A percentile compares a stretch with the other conserved stretches of the same genome.
phyloP scores from a whole-genome alignment of 2,329 filamentous ascomycete species.

The Nothomitra cinnamomea region DNA sequence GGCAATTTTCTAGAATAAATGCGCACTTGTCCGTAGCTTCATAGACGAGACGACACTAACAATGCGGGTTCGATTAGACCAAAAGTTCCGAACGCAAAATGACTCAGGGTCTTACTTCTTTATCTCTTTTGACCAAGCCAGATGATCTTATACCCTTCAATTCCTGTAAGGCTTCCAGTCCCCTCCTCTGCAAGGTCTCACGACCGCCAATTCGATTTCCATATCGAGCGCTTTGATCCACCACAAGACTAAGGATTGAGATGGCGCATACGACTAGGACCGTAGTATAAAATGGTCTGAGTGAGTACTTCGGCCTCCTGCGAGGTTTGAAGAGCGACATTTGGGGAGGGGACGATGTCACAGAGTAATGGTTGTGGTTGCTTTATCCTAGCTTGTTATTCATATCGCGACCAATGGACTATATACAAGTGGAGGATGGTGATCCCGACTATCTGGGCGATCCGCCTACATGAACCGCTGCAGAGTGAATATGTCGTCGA shows the following conservation, averaged over 20 bases:
- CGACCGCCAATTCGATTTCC: not conserved
- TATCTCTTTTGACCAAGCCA: conserved; percentile 5
- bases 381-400: no score
- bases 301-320: conserved; percentile 19
- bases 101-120: conserved; percentile 18
- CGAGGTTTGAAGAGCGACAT: not conserved
- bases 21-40: conserved; percentile 64
- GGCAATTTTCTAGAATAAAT: conserved; percentile 68
- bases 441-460: no score
- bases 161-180: not conserved
- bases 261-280: conserved; percentile 22
- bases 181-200: not conserved
- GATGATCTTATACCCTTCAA: not conserved
- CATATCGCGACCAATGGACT: no score
- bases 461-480: no score
- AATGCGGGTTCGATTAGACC: not conserved
- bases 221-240: not conserved
- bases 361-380: no score
- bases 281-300: conserved; percentile 29
- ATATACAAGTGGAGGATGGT: no score
- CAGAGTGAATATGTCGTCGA: no score
- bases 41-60: conserved; percentile 64
- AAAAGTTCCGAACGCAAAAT: conserved; percentile 6
- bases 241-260: conserved; percentile 14
- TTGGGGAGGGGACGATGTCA: no score